Base-by-base conservation (phyloP, 2,329 filamentous ascomycete species). In the Ophiostoma quercus region DNA sequence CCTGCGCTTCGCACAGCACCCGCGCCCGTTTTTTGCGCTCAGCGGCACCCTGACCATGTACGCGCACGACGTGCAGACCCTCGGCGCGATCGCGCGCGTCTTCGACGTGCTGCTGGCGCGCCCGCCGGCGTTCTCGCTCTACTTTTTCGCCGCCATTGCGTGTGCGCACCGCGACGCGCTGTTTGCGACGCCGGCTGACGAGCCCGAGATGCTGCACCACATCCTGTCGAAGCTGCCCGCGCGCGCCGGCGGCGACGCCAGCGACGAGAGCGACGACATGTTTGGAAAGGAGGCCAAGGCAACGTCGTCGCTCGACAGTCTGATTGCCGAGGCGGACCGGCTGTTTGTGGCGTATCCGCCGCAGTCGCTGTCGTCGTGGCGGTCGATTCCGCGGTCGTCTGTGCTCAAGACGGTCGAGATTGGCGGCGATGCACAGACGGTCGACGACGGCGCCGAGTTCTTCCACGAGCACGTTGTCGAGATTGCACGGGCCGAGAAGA, bases 21-120 rank as follows among this genome's bases (percentile, higher is more conserved):
- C 73, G 19, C 70, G 71, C 22, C 94, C 95, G 1, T 97, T 94
- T 79, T 99, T 97, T 78, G 95, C 95, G 4, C 84, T 99, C 5
- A 89, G 92, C n/a, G 93, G 92, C 66, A 97, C 93, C 0, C 84
- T 99, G 62, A 99, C 96, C 43, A 89, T 99, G 82, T 99, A 97
- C 79, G 93, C 95, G 22, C 95, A 99, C 80, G 94, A 98, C 78
- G 93, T 99, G 72, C 90, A 95, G 79, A 88, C 90, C 60, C 97
- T 97, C 77, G 87, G 87, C 73, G 91, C 94, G 74, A 98, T 99
- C 76, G 87, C 93, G 43, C 88, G 95, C 32, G 82, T 99, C 0
- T 99, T 97, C 78, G 95, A 99, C 80, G 94, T 94, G 69, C 85
- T 99, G 66, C 84, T 99, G 5, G 92, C 94, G 2, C 87, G 87